Base-by-base conservation (phyloP, 352 stramenopile species). In the Phytophthora multivora region DNA sequence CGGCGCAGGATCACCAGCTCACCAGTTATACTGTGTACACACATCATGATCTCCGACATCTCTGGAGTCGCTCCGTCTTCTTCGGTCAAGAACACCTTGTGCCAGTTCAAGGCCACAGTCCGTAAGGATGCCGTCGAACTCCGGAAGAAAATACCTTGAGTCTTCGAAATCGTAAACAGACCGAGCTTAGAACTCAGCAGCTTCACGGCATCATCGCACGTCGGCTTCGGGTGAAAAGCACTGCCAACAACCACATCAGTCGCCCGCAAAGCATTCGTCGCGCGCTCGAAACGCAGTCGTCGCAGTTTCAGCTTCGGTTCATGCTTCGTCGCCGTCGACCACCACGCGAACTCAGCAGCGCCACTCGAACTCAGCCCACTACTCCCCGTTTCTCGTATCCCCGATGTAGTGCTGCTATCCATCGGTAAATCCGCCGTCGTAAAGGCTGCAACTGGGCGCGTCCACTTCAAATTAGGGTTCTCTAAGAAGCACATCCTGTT, bases 401-500 rank as follows among this genome's bases (percentile, higher is more conserved):
- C 43, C 8, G 15, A 11, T 41, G 58, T 46, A 19, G 25, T 41
- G 18, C 18, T 41, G 18, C 18, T 61, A 30, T 69, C 38, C 42
- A 71, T 79, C 13, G 75, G 59, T 21, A 79, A 77, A 30, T 77
- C 65, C 0, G 52, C 70, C 12, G 79, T 77, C 16, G 80, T 79
- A 71, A 93, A 93, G 4, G 71, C 64, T 21, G 72, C 63, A 11
- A 95, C 82, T 0, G 86, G 86, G 31, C 73, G 72, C 2, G 82
- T 95, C 86, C 82, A 93, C 63, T 87, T 79, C n/a, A 95, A 67
- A 49, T 93, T 95, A 4, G 82, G 76, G 58, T 95, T 93, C 51
- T 88, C 77, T 15, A 94, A 61, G 35, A 94, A 91, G 59, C 80
- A 89, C 47, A 94, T 83, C 30, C 74, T 69, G 62, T 94, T 96